phyloP scores from a whole-genome alignment of 75 land plant genomes.

The Cupressus sempervirens region DNA sequence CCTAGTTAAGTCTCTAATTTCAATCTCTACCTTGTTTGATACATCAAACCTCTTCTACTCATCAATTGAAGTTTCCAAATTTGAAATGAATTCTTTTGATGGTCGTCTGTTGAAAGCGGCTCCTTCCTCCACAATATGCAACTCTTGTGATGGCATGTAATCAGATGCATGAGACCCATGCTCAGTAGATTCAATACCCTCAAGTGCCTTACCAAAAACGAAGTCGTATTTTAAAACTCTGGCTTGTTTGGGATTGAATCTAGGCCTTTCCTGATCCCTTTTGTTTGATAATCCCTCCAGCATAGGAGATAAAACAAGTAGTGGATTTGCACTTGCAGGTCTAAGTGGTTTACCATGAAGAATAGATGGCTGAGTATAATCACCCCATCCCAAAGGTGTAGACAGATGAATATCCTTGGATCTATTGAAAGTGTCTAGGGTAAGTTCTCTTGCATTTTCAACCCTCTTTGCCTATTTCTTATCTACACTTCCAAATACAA shows the following conservation, averaged over 20 bases:
- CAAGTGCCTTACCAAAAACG: constrained; percentile 6
- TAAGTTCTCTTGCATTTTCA: constrained; percentile 16
- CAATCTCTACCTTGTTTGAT: not conserved
- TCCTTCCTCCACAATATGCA: not conserved
- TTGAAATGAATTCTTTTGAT: constrained; percentile 4
- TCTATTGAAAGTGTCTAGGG: not conserved
- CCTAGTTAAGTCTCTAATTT: not conserved
- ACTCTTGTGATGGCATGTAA: not conserved
- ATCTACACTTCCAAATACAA: constrained; percentile 30
- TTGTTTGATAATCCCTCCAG: constrained; percentile 7
- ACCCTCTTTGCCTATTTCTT: constrained; percentile 38
- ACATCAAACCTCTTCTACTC: not conserved
- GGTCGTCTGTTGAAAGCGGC: not conserved
- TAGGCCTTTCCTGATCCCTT: constrained; percentile 7
- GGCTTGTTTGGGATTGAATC: constrained; percentile 11
- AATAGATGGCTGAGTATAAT: constrained; percentile 14
- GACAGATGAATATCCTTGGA: constrained; percentile 2
- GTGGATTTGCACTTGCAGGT: not conserved
- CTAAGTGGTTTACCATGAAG: constrained; percentile 20
- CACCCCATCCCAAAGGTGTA: constrained; percentile 5
- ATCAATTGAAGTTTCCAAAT: not conserved
- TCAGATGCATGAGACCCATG: not conserved
- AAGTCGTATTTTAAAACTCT: constrained; percentile 15
- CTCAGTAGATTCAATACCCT: constrained; percentile 9
- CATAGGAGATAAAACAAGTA: constrained; percentile 11